A percentile compares a stretch with the other conserved stretches of the same genome.
Conservation (phyloP, 129 eudicot genomes). For the Scalesia atractyloides region DNA sequence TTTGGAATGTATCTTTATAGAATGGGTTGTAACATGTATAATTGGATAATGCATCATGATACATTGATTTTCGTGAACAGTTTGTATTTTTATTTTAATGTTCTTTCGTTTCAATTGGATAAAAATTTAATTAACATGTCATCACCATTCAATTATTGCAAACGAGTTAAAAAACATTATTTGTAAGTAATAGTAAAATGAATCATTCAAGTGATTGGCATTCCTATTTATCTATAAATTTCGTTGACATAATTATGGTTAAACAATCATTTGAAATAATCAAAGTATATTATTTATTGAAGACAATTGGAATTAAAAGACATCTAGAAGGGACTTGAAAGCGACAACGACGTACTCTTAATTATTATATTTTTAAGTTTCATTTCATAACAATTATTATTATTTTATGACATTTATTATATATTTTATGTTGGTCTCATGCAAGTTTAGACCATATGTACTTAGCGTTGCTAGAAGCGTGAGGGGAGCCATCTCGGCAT, state of each 20-base stretch:
- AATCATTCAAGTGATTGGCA: not conserved
- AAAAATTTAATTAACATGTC: not conserved
- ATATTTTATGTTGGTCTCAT: too few relatives aligned
- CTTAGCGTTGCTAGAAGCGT: too few relatives aligned
- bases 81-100: too few relatives aligned
- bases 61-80: not conserved
- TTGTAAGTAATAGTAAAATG: not conserved
- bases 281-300: not conserved
- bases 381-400: too few relatives aligned
- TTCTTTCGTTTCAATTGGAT: too few relatives aligned
- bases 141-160: not conserved
- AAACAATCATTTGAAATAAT: not conserved
- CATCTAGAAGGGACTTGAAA: too few relatives aligned
- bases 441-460: too few relatives aligned
- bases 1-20: not conserved
- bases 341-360: too few relatives aligned
- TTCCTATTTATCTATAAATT: not conserved
- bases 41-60: not conserved
- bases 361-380: too few relatives aligned
- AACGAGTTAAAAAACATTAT: not conserved
- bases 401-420: too few relatives aligned
- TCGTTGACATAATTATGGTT: not conserved
- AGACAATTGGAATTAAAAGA: not conserved
- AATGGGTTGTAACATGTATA: not conserved
- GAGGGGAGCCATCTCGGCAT: too few relatives aligned